These are phyloP conservation scores for Fusarium equiseti DNA, from an alignment of 2,329 filamentous ascomycete genomes.

Conservation along the genomic window DNA sequence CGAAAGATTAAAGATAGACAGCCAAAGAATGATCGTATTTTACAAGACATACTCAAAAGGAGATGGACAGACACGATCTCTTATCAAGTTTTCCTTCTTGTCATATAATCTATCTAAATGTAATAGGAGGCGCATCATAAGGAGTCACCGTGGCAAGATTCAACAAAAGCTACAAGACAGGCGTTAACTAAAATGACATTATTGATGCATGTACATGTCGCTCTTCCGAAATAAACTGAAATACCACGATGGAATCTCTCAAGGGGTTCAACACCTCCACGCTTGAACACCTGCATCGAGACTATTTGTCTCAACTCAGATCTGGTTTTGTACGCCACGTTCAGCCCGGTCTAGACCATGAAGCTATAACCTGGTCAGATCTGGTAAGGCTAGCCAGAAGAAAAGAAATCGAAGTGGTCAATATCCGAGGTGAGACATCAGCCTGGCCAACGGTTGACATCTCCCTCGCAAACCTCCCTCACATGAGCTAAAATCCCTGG, in stretches of 20 bases:
- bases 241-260: not conserved
- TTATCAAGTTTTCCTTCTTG: not conserved
- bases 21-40: not conserved
- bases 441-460: not conserved
- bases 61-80: not conserved
- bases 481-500: not conserved
- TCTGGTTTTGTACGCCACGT: not conserved
- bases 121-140: not conserved
- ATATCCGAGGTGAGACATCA: constrained; percentile 6
- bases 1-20: not conserved
- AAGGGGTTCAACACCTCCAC: not conserved
- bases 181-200: too few species aligned
- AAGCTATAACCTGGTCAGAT: not conserved
- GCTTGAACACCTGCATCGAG: not conserved
- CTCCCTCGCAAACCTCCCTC: not conserved
- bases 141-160: not conserved
- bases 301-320: not conserved
- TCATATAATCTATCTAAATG: not conserved
- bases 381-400: not conserved
- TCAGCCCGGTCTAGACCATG: not conserved
- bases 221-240: not conserved
- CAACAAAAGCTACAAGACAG: not conserved
- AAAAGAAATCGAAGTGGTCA: not conserved
- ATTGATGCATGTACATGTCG: not conserved
- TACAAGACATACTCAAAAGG: not conserved